phyloP scores from a whole-genome alignment of 257 asterid species.

The Ehretia macrophylla region DNA sequence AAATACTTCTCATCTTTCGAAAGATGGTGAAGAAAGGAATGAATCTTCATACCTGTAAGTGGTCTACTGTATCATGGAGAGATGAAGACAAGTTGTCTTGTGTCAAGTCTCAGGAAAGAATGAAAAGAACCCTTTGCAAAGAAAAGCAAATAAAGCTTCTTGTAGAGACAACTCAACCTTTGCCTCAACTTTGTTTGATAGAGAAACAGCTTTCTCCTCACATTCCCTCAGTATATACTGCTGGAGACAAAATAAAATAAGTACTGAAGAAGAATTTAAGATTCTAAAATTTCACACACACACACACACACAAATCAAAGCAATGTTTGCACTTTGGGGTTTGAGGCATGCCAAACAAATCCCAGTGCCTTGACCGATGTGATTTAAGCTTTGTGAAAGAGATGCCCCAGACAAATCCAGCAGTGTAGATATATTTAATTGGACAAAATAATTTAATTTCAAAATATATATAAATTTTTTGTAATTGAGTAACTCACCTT shows the following conservation, averaged over 20 bases:
- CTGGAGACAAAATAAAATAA: conserved; percentile 17
- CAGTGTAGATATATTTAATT: conserved; percentile 24
- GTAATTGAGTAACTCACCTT: too few species aligned
- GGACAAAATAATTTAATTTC: conserved; percentile 11
- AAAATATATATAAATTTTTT: too few species aligned
- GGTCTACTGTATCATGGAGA: background rate
- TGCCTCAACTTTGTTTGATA: conserved; percentile 8
- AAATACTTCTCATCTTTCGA: too few species aligned
- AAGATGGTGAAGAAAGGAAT: background rate
- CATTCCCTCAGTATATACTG: conserved; percentile 27
- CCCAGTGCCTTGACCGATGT: conserved; percentile 56
- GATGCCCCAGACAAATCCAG: conserved; percentile 74
- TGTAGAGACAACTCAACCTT: conserved; percentile 13
- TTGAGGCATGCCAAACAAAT: conserved; percentile 75
- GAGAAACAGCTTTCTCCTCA: conserved; percentile 14
- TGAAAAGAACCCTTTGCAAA: background rate
- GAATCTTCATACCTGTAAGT: conserved; percentile 13
- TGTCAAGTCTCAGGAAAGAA: background rate
- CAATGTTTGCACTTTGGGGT: conserved; percentile 31
- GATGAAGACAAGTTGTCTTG: conserved; percentile 4
- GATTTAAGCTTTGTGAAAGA: conserved; percentile 46
- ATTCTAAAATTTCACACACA: conserved; percentile 29
- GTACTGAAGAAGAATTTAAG: conserved; percentile 31
- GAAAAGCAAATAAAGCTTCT: conserved; percentile 2
- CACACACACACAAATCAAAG: conserved; percentile 76